phyloP scores from a whole-genome alignment of 495 filamentous ascomycete genomes.

The Lentithecium fluviatile region DNA sequence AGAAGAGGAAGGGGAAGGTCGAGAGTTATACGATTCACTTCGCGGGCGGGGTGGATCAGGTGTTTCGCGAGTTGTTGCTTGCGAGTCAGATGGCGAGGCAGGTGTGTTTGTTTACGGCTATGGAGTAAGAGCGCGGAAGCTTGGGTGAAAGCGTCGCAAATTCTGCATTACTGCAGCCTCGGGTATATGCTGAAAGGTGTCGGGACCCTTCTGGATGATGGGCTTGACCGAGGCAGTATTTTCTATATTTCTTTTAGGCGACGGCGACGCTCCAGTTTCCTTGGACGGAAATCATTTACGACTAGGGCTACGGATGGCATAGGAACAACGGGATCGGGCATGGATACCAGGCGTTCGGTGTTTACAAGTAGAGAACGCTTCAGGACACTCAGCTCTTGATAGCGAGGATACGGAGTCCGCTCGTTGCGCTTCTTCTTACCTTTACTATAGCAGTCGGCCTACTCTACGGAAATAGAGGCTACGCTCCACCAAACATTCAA shows the following conservation, averaged over 20 bases:
- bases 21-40: slow-evolving; percentile 33
- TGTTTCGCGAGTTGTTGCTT: slow-evolving; percentile 26
- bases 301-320: slow-evolving; percentile 1
- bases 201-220: too few relatives aligned
- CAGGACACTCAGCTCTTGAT: too few relatives aligned
- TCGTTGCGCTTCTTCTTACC: too few relatives aligned
- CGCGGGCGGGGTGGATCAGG: slow-evolving; percentile 30
- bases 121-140: slow-evolving; percentile 21
- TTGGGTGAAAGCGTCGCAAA: too few relatives aligned
- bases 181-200: too few relatives aligned
- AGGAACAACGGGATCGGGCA: slow-evolving; percentile 8
- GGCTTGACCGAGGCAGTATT: too few relatives aligned
- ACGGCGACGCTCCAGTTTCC: neutral
- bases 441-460: too few relatives aligned
- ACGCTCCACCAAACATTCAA: too few relatives aligned
- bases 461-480: too few relatives aligned
- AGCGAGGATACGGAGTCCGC: too few relatives aligned
- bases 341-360: slow-evolving; percentile 29
- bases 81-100: slow-evolving; percentile 33
- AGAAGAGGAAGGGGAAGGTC: slow-evolving; percentile 28
- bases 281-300: neutral
- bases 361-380: too few relatives aligned
- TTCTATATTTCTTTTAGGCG: neutral
- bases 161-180: too few relatives aligned
- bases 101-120: slow-evolving; percentile 31